Conservation (phyloP, 164 flowering plant species). For the Paratinospora sagittata region DNA sequence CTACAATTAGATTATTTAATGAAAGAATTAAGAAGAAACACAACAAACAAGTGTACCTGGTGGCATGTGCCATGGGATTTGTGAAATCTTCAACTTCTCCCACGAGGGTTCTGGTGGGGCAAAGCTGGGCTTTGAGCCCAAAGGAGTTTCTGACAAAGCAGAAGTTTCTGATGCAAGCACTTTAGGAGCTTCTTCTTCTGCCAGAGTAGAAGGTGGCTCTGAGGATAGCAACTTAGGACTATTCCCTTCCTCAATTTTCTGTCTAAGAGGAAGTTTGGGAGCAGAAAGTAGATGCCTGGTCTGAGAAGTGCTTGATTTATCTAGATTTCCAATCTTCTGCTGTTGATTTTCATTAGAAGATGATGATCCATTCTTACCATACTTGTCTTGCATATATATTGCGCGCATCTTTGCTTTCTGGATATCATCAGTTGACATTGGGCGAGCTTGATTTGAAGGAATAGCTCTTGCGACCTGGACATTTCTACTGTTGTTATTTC, state of each 20-base stretch:
- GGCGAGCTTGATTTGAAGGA: conserved; percentile 60
- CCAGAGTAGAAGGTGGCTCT: conserved; percentile 12
- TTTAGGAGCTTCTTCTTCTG: conserved; percentile 7
- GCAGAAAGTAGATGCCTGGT: conserved; percentile 16
- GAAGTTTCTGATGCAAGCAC: neutral
- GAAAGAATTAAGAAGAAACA: conserved; percentile 10
- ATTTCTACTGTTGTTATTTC: conserved; percentile 43
- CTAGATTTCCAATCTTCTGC: conserved; percentile 29
- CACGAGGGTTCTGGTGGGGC: conserved; percentile 27
- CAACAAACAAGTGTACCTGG: conserved; percentile 60
- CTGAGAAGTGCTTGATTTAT: conserved; percentile 23
- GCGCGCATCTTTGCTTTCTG: conserved; percentile 97
- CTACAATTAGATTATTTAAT: conserved; percentile 13
- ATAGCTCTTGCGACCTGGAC: conserved; percentile 40
- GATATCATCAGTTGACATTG: conserved; percentile 95
- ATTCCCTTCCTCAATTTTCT: conserved; percentile 37
- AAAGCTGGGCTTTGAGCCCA: conserved; percentile 19
- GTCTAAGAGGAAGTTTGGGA: conserved; percentile 24
- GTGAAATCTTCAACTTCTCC: conserved; percentile 50
- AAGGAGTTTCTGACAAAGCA: conserved; percentile 7
- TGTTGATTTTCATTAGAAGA: conserved; percentile 21
- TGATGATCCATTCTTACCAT: conserved; percentile 40
- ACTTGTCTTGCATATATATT: conserved; percentile 67
- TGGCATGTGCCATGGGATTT: conserved; percentile 71
- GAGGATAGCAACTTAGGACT: conserved; percentile 23